Evolutionary conservation across 2,329 filamentous ascomycete genomes (phyloP).

Genomic region (Colletotrichum zoysiae): DNA sequence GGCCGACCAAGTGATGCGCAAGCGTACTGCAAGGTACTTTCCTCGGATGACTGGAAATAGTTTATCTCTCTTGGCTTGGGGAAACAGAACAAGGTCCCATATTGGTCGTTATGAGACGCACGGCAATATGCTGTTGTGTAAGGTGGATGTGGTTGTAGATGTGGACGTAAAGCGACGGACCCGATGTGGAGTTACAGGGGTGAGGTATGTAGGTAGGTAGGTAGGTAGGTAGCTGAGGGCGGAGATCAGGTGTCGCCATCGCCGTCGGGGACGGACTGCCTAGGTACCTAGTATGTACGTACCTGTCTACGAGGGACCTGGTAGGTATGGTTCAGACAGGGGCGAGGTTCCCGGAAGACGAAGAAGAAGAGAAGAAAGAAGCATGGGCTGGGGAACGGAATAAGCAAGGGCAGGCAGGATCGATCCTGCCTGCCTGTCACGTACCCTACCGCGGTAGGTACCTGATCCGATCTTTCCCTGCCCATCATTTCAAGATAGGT

Average conservation of each 20-base stretch:
- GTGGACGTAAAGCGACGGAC: background rate
- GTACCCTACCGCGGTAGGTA: background rate
- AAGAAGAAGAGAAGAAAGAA: background rate
- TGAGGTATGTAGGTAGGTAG: too few relatives aligned
- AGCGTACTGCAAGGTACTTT: background rate
- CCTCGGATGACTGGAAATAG: background rate
- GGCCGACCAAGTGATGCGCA: background rate
- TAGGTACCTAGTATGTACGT: background rate
- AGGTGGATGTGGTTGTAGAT: background rate
- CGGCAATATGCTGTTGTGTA: background rate
- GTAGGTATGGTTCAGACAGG: background rate
- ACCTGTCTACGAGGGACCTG: background rate
- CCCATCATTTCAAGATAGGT: background rate
- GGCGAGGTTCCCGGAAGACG: background rate
- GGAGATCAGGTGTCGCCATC: background rate
- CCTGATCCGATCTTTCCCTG: background rate
- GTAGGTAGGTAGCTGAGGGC: background rate
- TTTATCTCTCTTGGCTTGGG: background rate
- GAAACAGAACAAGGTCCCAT: background rate
- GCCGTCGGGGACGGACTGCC: too few relatives aligned
- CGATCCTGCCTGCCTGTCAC: background rate
- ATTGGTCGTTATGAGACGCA: background rate
- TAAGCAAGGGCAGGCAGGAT: background rate
- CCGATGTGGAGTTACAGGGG: background rate
- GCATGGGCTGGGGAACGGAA: background rate